phyloP scores from a whole-genome alignment of 306 rosid genomes.

The Gastrolobium bilobum region DNA sequence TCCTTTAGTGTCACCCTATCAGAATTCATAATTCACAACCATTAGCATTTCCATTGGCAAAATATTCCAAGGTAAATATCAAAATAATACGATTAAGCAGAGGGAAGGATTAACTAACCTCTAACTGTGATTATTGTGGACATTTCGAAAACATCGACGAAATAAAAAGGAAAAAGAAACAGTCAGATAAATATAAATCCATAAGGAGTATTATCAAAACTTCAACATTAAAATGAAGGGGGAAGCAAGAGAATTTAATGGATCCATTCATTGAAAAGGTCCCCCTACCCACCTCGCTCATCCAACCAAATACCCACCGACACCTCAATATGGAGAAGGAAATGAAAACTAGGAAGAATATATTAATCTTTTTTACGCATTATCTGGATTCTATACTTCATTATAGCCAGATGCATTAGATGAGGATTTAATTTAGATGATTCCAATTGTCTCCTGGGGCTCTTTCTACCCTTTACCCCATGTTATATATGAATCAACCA shows the following conservation, averaged over 20 bases:
- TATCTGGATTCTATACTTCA: background rate
- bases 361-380: background rate
- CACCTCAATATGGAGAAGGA: conserved; percentile 15
- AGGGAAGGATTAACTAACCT: conserved; percentile 63
- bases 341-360: conserved; percentile 7
- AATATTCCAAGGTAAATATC: background rate
- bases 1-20: conserved; percentile 91
- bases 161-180: conserved; percentile 29
- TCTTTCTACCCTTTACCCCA: conserved; percentile 19
- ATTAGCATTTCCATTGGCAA: conserved; percentile 40
- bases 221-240: background rate
- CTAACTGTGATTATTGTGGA: conserved; percentile 62
- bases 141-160: conserved; percentile 49
- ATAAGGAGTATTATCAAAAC: conserved; percentile 18
- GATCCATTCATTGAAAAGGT: conserved; percentile 20
- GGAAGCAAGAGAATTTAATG: conserved; percentile 1
- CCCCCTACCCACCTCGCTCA: background rate
- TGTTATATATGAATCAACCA: background rate
- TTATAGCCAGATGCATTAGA: background rate
- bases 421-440: background rate
- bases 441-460: conserved; percentile 18
- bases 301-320: conserved; percentile 6
- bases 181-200: conserved; percentile 42
- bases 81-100: conserved; percentile 20
- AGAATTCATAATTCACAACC: conserved; percentile 48